Evolutionary conservation across 495 filamentous ascomycete species (phyloP), one percentile per base, ranked within the genome.

Genomic region (Neurospora sp.): DNA sequence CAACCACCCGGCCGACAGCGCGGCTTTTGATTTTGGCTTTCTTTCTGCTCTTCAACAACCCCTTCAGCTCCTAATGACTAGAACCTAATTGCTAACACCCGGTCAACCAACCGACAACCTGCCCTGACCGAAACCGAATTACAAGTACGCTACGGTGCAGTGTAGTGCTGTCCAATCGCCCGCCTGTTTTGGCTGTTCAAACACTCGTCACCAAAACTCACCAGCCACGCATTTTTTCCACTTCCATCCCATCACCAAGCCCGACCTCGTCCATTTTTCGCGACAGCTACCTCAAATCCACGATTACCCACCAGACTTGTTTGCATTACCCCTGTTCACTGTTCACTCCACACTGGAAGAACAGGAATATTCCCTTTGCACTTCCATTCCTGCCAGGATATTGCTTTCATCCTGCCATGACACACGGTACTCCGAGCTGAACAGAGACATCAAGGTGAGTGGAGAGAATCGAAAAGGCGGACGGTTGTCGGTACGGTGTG

Each of bases 211-310:
- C 45, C 53, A 61, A 61, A 61, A 61, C 53, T 69, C 42, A 74
- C 77, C 77, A 77, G 76, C 77, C 77, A 79, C 77, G 73, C 73
- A 73, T 71, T 78, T 79, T 78, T 76, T 42, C 44, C 71, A 61
- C 22, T 65, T 65, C 20, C 53, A 35, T 31, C 53, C 53, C 53
- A 65, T 65, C 53, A 65, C 53, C 53, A 65, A 65, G 61, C 73
- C 74, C 78, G 75, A 74, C 76, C 78, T 79, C 79, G 76, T 70
- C 42, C 69, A 73, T 79, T 81, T 76, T 72, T 70, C 44, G 70
- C 73, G 74, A 72, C 38, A 35, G 71, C 70, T 42, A 68, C 70
- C 41, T 68, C 44, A 39, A 35, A 45, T 70, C 40, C 40, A 41
- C 69, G 42, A 42, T 72, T 71, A 41, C 61, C 61, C 69, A 71